Conservation (phyloP, 441 rosid genomes). For the Syzygium malaccense region DNA sequence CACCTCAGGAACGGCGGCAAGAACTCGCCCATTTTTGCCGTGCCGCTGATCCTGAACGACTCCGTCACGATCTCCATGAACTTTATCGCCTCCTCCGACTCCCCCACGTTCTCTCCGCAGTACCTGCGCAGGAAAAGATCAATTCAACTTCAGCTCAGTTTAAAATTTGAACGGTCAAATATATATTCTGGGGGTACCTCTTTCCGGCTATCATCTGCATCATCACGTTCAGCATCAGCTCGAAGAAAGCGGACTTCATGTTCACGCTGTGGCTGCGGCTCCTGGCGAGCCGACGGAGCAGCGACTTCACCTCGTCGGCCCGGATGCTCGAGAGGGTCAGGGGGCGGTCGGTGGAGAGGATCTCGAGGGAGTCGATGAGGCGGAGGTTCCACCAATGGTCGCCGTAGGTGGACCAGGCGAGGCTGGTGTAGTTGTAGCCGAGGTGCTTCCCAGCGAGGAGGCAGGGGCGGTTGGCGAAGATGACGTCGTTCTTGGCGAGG, state of each 20-base stretch:
- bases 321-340: conserved; percentile 23
- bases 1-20: conserved; percentile 39
- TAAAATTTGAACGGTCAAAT: not conserved
- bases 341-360: conserved; percentile 38
- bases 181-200: conserved; percentile 3
- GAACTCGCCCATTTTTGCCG: conserved; percentile 20
- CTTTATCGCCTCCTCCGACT: conserved; percentile 13
- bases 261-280: conserved; percentile 6
- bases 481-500: conserved; percentile 31
- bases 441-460: conserved; percentile 25
- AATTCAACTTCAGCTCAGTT: not conserved
- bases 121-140: not conserved
- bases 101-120: conserved; percentile 18
- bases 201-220: conserved; percentile 20
- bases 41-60: conserved; percentile 14
- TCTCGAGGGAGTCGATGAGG: conserved; percentile 36
- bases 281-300: conserved; percentile 9
- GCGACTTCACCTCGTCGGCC: conserved; percentile 32
- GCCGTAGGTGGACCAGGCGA: conserved; percentile 37
- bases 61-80: conserved; percentile 18
- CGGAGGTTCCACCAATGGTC: conserved; percentile 70
- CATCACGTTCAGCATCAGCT: conserved; percentile 29
- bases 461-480: conserved; percentile 38
- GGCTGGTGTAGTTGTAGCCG: conserved; percentile 33
- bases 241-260: conserved; percentile 21